Base-by-base conservation (phyloP, 1,139 yeast genomes). In the Taphrina confusa region DNA sequence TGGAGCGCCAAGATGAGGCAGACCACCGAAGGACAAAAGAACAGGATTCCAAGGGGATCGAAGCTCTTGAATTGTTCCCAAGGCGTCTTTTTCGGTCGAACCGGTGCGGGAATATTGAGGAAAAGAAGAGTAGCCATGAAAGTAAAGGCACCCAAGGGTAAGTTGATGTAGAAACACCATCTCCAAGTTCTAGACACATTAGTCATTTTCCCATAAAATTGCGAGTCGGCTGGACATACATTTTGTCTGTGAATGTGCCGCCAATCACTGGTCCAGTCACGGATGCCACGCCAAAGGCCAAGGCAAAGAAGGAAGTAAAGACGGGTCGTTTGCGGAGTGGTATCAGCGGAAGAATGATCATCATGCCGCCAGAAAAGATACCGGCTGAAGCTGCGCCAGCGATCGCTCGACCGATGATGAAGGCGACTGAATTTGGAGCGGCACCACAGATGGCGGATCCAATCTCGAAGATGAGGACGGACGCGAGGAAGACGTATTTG, bases 311-410 rank as follows among this genome's bases (percentile, higher is more conserved):
- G 2, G 81, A 77, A 70, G 78, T 77, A 37, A 79, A 74, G 61
- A 81, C 67, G 0, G 87, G 78, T 55, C 90, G 74, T 65, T 76
- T 77, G 12, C 79, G 73, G 12, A 83, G 78, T 1, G 86, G 83
- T 0, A 83, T 83, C 11, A 80, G 70, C 65, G 85, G 87, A 4
- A 85, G 78, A 22, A 81, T 73, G 55, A 85, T 80, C 33, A 84
- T 80, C 62, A 80, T 75, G 12, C 80, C 82, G 74, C 84, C 74
- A 1, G 84, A 77, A 65, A 81, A 83, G 40, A 84, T 78, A 9
- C 87, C 87, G 37, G 88, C 85, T 9, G 85, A 90, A 16, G 92
- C 92, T 50, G 82, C 68, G 60, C 92, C 92, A 54, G 84, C 83
- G 37, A 85, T 73, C 4, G 83, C 84, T 66, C 92, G 76, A 0